These are phyloP conservation scores for Corynespora cassiicola DNA, from an alignment of 2,329 filamentous ascomycete genomes.

Conservation along the genomic window DNA sequence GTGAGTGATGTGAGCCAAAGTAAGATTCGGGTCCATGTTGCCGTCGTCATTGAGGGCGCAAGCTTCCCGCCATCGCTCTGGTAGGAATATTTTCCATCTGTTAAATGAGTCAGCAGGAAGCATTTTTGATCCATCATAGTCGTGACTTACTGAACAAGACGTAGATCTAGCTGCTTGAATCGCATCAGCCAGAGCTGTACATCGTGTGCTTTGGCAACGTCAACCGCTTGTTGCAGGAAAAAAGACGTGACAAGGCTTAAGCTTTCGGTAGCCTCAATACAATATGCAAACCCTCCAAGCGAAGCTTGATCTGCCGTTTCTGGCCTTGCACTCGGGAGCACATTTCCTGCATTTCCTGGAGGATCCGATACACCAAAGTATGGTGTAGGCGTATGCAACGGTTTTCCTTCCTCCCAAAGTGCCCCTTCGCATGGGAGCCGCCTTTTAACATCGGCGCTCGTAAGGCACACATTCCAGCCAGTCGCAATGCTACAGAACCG, in stretches of 20 bases:
- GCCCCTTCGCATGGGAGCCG: conserved; percentile 44
- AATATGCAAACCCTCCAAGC: conserved; percentile 40
- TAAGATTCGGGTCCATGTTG: conserved; percentile 36
- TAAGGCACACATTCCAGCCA: conserved; percentile 45
- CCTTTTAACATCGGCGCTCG: conserved; percentile 40
- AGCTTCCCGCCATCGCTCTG: conserved; percentile 24
- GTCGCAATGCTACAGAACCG: conserved; percentile 45
- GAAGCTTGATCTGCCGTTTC: conserved; percentile 32
- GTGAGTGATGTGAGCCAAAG: conserved; percentile 35
- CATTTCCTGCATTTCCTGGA: conserved; percentile 19
- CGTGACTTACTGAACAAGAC: conserved; percentile 29
- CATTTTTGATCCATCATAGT: not conserved
- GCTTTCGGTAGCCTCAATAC: conserved; percentile 42
- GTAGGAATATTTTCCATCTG: conserved; percentile 12
- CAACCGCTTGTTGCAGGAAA: conserved; percentile 42
- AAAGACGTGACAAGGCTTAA: conserved; percentile 44
- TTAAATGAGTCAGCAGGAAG: not conserved
- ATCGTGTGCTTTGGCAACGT: conserved; percentile 31
- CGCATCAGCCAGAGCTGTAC: conserved; percentile 43
- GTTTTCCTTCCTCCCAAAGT: conserved; percentile 34
- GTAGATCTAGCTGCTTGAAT: conserved; percentile 39
- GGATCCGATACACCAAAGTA: conserved; percentile 51
- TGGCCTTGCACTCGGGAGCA: conserved; percentile 20
- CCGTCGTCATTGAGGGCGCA: conserved; percentile 46
- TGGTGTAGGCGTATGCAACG: conserved; percentile 44